These are phyloP conservation scores for Xylogone sp. DNA, from an alignment of 2,329 filamentous ascomycete species.

Conservation along the genomic window DNA sequence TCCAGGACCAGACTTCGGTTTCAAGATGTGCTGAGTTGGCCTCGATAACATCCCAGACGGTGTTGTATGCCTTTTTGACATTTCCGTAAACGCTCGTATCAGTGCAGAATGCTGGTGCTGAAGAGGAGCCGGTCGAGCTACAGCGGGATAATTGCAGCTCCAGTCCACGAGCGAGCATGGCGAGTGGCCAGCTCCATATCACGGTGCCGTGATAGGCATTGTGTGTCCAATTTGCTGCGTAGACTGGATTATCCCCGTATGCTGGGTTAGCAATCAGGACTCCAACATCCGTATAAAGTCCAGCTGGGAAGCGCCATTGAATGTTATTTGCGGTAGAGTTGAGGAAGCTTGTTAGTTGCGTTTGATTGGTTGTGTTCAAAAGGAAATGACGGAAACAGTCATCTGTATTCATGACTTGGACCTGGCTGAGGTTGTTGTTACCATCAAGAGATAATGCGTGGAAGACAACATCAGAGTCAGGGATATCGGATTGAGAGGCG, in stretches of 20 bases:
- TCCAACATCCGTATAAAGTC: constrained; percentile 52
- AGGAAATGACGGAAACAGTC: constrained; percentile 61
- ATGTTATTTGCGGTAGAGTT: constrained; percentile 55
- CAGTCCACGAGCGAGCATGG: constrained; percentile 60
- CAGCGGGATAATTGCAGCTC: constrained; percentile 55
- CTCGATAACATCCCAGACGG: constrained; percentile 58
- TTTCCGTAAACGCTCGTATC: constrained; percentile 39
- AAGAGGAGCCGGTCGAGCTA: constrained; percentile 3
- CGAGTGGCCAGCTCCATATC: constrained; percentile 61
- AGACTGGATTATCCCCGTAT: constrained; percentile 42
- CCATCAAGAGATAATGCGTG: constrained; percentile 55
- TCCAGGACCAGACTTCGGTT: constrained; percentile 62
- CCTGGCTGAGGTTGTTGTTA: constrained; percentile 41
- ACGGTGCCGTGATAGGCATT: constrained; percentile 61
- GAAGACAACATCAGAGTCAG: constrained; percentile 44
- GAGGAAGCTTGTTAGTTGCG: constrained; percentile 52
- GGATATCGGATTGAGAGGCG: constrained; percentile 36
- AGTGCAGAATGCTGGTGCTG: constrained; percentile 45
- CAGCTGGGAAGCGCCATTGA: constrained; percentile 53
- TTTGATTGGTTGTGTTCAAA: constrained; percentile 54
- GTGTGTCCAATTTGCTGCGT: constrained; percentile 50
- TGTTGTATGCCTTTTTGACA: constrained; percentile 50
- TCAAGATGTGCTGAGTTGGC: constrained; percentile 47
- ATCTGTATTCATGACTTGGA: constrained; percentile 60
- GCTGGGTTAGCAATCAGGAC: constrained; percentile 60